phyloP scores from a whole-genome alignment of 352 stramenopile species.

The Phytophthora crassamura region DNA sequence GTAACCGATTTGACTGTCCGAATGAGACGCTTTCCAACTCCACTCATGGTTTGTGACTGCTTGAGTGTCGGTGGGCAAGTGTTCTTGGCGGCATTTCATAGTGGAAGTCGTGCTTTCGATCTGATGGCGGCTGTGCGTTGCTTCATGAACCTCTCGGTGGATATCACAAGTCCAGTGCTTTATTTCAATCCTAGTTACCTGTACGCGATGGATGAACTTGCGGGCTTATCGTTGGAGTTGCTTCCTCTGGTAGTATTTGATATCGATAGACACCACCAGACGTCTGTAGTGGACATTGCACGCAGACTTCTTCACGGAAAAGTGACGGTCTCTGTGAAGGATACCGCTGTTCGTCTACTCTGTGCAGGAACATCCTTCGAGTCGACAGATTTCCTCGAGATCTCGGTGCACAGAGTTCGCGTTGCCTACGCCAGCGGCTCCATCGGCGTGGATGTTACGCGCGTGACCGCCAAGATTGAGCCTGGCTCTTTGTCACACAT shows the following conservation, averaged over 20 bases:
- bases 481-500: constrained; percentile 68
- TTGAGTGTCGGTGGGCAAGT: constrained; percentile 42
- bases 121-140: constrained; percentile 41
- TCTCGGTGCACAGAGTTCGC: constrained; percentile 44
- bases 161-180: constrained; percentile 39
- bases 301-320: constrained; percentile 69
- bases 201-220: constrained; percentile 61
- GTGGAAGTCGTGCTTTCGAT: constrained; percentile 24
- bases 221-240: constrained; percentile 31
- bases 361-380: constrained; percentile 56
- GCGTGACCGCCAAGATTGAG: constrained; percentile 69
- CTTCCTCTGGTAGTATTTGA: constrained; percentile 54
- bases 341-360: constrained; percentile 57
- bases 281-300: constrained; percentile 59
- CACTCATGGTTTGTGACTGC: constrained; percentile 47
- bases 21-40: constrained; percentile 60
- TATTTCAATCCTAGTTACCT: constrained; percentile 69
- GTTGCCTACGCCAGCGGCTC: constrained; percentile 42
- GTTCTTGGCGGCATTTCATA: constrained; percentile 39
- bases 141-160: constrained; percentile 53
- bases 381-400: constrained; percentile 58
- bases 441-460: constrained; percentile 51
- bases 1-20: constrained; percentile 44
- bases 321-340: constrained; percentile 39
- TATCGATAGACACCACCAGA: constrained; percentile 49